phyloP scores from a whole-genome alignment of 2,329 filamentous ascomycete genomes.

The Diaporthe eres region DNA sequence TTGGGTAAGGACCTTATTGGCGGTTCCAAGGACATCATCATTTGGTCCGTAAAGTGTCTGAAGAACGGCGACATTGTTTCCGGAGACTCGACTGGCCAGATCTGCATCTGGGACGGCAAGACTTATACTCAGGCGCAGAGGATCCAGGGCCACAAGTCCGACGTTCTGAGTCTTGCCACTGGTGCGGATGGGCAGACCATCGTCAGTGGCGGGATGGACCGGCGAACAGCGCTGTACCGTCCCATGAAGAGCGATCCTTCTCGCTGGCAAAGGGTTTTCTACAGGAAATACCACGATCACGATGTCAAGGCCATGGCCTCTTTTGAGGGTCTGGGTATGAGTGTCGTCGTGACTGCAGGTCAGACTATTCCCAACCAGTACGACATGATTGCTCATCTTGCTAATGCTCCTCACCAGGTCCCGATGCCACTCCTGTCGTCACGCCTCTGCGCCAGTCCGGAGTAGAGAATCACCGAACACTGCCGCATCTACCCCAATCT shows the following conservation, averaged over 20 bases:
- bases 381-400: conserved; percentile 33
- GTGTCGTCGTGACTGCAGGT: conserved; percentile 93
- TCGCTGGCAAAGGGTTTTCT: conserved; percentile 88
- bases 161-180: conserved; percentile 88
- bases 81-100: conserved; percentile 93
- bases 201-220: conserved; percentile 92
- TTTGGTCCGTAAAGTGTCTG: conserved; percentile 94
- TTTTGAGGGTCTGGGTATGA: conserved; percentile 87
- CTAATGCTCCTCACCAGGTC: conserved; percentile 68
- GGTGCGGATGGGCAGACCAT: conserved; percentile 86
- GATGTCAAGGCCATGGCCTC: conserved; percentile 96
- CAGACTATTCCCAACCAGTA: conserved; percentile 49
- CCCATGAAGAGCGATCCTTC: conserved; percentile 71
- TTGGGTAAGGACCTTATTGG: conserved; percentile 83
- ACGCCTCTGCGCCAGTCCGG: conserved; percentile 83
- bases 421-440: conserved; percentile 87
- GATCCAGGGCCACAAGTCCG: conserved; percentile 88
- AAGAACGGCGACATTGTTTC: conserved; percentile 92
- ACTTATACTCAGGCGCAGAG: conserved; percentile 91
- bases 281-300: conserved; percentile 89
- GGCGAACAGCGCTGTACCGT: conserved; percentile 86
- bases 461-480: conserved; percentile 83
- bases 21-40: conserved; percentile 86
- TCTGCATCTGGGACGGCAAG: conserved; percentile 94
- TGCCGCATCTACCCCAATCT: conserved; percentile 87